Conservation (phyloP, 331 rosid species). For the Cucumis variabilis region DNA sequence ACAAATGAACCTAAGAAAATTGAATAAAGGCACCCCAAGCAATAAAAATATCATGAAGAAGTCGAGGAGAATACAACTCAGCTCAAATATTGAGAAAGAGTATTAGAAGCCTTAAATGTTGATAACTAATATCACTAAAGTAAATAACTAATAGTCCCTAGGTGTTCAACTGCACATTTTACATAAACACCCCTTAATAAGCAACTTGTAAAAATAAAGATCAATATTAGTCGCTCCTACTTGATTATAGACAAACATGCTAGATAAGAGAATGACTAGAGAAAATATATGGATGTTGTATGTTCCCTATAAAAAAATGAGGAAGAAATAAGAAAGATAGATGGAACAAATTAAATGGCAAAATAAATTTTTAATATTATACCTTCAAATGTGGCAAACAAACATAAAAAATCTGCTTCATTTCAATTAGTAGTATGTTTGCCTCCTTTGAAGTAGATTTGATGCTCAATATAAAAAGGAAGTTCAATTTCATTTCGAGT, state of each 20-base stretch:
- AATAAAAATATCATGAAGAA: too few relatives aligned
- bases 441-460: not conserved
- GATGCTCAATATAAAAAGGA: not conserved
- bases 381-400: not conserved
- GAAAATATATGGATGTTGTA: conserved; percentile 96
- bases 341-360: not conserved
- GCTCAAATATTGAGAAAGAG: not conserved
- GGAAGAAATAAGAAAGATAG: conserved; percentile 1
- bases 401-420: not conserved
- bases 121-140: not conserved
- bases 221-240: conserved; percentile 45
- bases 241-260: conserved; percentile 95
- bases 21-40: too few relatives aligned
- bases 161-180: not conserved
- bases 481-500: not conserved
- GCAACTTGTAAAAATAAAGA: conserved; percentile 7
- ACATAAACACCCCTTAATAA: not conserved
- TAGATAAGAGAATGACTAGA: conserved; percentile 83
- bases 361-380: not conserved
- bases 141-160: too few relatives aligned
- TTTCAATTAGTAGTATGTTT: too few relatives aligned
- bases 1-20: not conserved
- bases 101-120: not conserved
- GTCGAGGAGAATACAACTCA: not conserved
- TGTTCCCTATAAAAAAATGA: conserved; percentile 62